phyloP scores from a whole-genome alignment of 345 rosid genomes.

The Moricandia moricandioides region DNA sequence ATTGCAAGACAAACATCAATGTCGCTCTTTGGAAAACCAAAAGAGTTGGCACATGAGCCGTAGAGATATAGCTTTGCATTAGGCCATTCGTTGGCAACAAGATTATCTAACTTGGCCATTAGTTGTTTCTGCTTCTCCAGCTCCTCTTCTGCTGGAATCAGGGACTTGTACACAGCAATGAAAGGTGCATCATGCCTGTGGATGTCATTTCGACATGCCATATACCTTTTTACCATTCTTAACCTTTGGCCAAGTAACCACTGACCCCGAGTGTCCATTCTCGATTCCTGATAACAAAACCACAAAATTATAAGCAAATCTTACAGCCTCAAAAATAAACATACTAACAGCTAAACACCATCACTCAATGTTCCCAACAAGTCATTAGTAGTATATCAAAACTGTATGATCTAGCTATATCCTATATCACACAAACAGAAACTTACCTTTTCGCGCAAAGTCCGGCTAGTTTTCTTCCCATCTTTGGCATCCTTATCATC shows the following conservation, averaged over 20 bases:
- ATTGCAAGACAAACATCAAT: constrained; percentile 91
- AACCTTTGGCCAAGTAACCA: constrained; percentile 62
- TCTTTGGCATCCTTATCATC: constrained; percentile 47
- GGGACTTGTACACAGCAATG: constrained; percentile 61
- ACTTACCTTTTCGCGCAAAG: constrained; percentile 48
- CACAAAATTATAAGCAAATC: not conserved
- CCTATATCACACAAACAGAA: not conserved
- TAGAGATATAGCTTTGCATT: constrained; percentile 74
- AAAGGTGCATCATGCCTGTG: constrained; percentile 54
- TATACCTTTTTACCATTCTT: constrained; percentile 49
- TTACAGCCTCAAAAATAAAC: not conserved
- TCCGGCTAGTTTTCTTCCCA: constrained; percentile 32
- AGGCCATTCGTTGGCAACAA: constrained; percentile 88
- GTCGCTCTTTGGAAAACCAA: constrained; percentile 90
- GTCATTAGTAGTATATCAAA: not conserved
- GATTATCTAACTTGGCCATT: constrained; percentile 57
- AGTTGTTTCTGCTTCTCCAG: constrained; percentile 78
- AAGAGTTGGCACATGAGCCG: constrained; percentile 96
- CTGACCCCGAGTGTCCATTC: constrained; percentile 77
- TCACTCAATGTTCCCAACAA: not conserved
- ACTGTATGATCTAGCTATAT: not conserved
- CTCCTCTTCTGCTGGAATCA: constrained; percentile 81
- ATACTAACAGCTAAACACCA: not conserved
- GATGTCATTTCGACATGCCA: constrained; percentile 66
- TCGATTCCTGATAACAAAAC: constrained; percentile 59